Percentiles rank a stretch among this genome's conserved stretches.
These are phyloP conservation scores for Ceratocystis cubensis DNA, from an alignment of 2,329 filamentous ascomycete species.

Conservation along the genomic window DNA sequence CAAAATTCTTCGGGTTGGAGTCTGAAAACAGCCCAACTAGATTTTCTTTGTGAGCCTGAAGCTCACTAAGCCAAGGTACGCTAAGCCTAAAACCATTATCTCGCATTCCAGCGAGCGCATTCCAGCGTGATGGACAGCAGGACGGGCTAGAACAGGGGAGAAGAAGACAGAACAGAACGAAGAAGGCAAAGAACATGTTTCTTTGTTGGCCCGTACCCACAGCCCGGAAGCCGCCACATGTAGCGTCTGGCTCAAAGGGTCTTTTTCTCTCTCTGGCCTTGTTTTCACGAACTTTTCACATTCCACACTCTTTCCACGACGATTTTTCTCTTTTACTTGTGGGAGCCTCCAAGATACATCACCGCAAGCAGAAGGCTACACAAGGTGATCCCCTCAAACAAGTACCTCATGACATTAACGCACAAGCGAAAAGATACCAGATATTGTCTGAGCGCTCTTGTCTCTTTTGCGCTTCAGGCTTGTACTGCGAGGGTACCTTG, in stretches of 20 bases:
- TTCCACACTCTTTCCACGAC: too few relatives aligned
- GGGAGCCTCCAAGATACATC: not conserved
- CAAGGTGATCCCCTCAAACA: not conserved
- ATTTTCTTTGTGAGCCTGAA: too few relatives aligned
- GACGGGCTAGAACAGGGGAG: too few relatives aligned
- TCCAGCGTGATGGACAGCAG: not conserved
- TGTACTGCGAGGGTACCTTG: conserved; percentile 3
- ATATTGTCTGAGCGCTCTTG: conserved; percentile 7
- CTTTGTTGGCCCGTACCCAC: too few relatives aligned
- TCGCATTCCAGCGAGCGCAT: not conserved
- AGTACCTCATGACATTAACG: not conserved
- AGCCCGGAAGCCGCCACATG: too few relatives aligned
- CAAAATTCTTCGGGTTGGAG: not conserved
- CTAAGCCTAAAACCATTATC: not conserved
- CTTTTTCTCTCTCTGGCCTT: not conserved
- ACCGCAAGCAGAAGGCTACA: not conserved
- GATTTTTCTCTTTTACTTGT: not conserved
- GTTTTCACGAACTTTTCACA: not conserved
- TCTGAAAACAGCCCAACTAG: not conserved
- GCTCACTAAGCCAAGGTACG: not conserved
- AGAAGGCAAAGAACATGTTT: too few relatives aligned
- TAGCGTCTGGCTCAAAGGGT: not conserved
- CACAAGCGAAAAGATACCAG: conserved; percentile 9
- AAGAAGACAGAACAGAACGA: too few relatives aligned
- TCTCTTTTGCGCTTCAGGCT: not conserved